Conservation (phyloP, 202 grass and related monocot species). For the Musa balbisiana region DNA sequence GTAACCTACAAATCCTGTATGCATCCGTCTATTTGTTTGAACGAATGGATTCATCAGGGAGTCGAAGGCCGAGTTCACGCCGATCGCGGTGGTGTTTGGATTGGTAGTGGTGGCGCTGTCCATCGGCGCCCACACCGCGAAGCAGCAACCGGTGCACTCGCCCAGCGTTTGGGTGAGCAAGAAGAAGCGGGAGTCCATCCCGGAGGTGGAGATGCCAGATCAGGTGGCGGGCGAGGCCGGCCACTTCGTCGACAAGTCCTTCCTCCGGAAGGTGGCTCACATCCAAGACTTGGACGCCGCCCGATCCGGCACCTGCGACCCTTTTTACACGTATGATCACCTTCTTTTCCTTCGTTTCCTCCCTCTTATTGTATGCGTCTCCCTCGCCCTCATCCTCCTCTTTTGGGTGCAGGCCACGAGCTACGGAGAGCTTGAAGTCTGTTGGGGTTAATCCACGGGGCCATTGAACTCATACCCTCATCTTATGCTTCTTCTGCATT, state of each 20-base stretch:
- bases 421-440: too few relatives aligned
- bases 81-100: not conserved
- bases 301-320: not conserved
- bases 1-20: too few relatives aligned
- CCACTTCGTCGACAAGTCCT: constrained; percentile 10
- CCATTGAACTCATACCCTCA: too few relatives aligned
- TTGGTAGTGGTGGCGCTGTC: not conserved
- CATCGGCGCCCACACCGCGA: constrained; percentile 2
- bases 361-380: too few relatives aligned
- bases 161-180: constrained; percentile 12
- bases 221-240: not conserved
- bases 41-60: not conserved
- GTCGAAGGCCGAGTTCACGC: not conserved
- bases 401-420: too few relatives aligned
- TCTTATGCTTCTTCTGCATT: too few relatives aligned
- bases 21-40: too few relatives aligned
- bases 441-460: too few relatives aligned
- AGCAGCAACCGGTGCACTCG: constrained; percentile 14
- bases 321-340: too few relatives aligned
- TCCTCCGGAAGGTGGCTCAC: constrained; percentile 18
- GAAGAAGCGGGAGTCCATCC: constrained; percentile 8
- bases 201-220: constrained; percentile 8
- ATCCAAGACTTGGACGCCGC: not conserved
- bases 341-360: too few relatives aligned
- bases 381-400: too few relatives aligned